Base-by-base conservation (phyloP, 2,329 filamentous ascomycete species). In the Ophiocordyceps camponoti-rufipedis region DNA sequence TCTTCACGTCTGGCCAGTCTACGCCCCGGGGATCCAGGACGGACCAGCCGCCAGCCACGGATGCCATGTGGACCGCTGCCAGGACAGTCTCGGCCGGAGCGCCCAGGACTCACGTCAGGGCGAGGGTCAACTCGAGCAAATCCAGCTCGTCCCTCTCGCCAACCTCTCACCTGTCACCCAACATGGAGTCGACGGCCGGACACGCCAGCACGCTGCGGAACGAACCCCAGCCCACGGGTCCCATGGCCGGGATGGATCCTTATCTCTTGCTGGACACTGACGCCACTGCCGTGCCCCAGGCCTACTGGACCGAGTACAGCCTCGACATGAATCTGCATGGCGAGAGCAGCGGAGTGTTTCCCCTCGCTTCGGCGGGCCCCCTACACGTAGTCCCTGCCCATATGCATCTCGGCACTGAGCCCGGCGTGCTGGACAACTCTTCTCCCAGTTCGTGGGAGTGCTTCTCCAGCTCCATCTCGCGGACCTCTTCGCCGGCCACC, bases 381-480 rank as follows among this genome's bases (percentile, higher is more conserved):
- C 60, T 74, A 54, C 72, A 76, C 51, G 69, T 77, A 56, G 68
- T 74, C 54, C 73, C 74, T 44, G 62, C 68, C 45, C 70, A 76
- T 51, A 71, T 75, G 62, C 67, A 68, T 51, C 58, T 74, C 54
- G 69, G 70, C 53, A 70, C 70, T 57, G 71, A 74, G 51, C 56
- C 67, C 41, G 65, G 62, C 50, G 55, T 74, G 47, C 56, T 64
- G 43, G 67, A 66, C 49, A 63, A 66, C 52, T 74, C 72, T 28
- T 72, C 73, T 11, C 63, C 66, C 44, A 63, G 67, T 46, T 68
- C 70, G 11, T 74, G 70, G 62, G 68, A 68, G 53, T 70, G 67
- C 51, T 66, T 71, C 52, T 74, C 70, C 55, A 70, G 69, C 48
- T 66, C 64, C 49, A 69, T 68, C 44, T 74, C 71, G 45, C 68